Base-by-base conservation (phyloP, 1,284 basidiomycete genomes). In the Microbotryum lychnidis-dioicae region DNA sequence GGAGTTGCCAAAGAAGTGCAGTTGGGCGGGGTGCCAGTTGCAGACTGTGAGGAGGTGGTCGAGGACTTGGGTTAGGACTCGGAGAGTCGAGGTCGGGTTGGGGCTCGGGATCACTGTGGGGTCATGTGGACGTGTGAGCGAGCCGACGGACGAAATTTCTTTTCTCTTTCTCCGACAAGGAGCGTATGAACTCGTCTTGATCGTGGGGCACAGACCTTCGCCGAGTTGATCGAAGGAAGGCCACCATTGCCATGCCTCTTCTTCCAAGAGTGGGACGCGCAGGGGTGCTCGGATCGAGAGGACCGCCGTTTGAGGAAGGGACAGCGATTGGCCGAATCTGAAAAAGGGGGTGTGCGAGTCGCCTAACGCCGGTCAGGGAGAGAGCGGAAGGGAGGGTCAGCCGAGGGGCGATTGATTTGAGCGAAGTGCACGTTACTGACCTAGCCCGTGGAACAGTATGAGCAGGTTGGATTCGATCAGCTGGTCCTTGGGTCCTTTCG, bases 1-100 rank as follows among this genome's bases (percentile, higher is more conserved):
- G 0, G 70, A 74, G 57, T 72, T 77, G 1, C 76, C 76, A 51
- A 77, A 75, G 1, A 76, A 45, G 62, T 77, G 75, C 5, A 77
- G 70, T 1, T 58, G 49, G 1, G 55, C 46, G 0, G 69, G 23
- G 3, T 44, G 53, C 76, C 76, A 77, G 21, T 65, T 69, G 37
- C 70, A 7, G 5, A 58, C 33, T 3, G 56, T 33, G 3, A 46
- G 57, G 25, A 77, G 68, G 52, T 75, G 66, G 9, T 60, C 54
- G 18, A 76, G 44, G 10, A 75, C 51, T 1, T 53, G 52, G 3
- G 49, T 44, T 2, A 76, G 16, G 3, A 65, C 49, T 8, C 54
- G 33, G 20, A 76, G 65, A 0, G 72, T 72, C 1, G 42, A 9
- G 0, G 61, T 61, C 0, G 75, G 73, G 49, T 75, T 72, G 0